Conservation (phyloP, 2,329 filamentous ascomycete genomes). For the Hymenoscyphus albidus region DNA sequence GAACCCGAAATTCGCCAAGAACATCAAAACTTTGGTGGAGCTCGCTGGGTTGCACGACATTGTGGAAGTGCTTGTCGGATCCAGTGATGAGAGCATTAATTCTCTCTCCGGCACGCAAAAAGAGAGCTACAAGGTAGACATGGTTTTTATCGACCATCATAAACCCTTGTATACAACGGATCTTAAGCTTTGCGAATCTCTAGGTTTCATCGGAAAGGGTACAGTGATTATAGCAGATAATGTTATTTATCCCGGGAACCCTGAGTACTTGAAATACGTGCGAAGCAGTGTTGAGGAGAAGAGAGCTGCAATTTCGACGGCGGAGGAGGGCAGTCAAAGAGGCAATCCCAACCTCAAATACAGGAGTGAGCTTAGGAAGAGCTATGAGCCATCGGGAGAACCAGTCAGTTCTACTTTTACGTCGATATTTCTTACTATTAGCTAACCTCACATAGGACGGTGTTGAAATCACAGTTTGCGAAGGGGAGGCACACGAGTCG, state of each 20-base stretch:
- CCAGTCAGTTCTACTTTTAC: conserved; percentile 46
- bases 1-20: conserved; percentile 69
- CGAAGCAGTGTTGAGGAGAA: conserved; percentile 62
- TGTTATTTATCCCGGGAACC: conserved; percentile 67
- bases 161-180: conserved; percentile 73
- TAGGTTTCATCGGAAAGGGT: conserved; percentile 60
- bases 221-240: conserved; percentile 66
- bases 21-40: conserved; percentile 65
- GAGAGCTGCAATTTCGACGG: conserved; percentile 44
- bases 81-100: conserved; percentile 61
- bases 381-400: conserved; percentile 64
- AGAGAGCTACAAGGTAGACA: conserved; percentile 20
- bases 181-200: conserved; percentile 70
- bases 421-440: background rate
- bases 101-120: conserved; percentile 50
- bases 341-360: conserved; percentile 66
- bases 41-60: conserved; percentile 69
- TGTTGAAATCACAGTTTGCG: conserved; percentile 61
- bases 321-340: conserved; percentile 40
- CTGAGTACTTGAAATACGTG: conserved; percentile 67
- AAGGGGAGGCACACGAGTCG: conserved; percentile 34
- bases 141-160: conserved; percentile 71
- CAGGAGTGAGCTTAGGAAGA: conserved; percentile 58
- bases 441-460: conserved; percentile 50
- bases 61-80: conserved; percentile 67